A percentile compares a stretch with the other conserved stretches of the same genome.
phyloP scores from a whole-genome alignment of 2,329 filamentous ascomycete species.

The Sporothrix humicola region DNA sequence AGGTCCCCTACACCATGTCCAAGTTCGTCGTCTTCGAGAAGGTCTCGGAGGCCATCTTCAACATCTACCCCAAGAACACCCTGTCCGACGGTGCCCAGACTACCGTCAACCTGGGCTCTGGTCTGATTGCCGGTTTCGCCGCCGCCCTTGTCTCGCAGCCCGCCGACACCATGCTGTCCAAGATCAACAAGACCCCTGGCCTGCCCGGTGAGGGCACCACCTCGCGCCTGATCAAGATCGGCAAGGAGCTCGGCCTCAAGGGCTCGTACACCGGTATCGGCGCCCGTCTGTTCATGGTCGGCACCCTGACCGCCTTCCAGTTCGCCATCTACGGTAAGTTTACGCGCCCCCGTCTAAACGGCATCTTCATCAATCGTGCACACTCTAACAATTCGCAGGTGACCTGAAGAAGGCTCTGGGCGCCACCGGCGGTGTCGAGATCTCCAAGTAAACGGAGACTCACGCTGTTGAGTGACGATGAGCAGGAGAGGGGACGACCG shows the following conservation, averaged over 20 bases:
- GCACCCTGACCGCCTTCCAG: conserved; percentile 73
- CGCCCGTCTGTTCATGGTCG: conserved; percentile 62
- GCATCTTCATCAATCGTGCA: too few relatives aligned
- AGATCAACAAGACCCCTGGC: conserved; percentile 90
- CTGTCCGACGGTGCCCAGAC: conserved; percentile 71
- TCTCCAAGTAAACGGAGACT: conserved; percentile 52
- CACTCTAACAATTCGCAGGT: conserved; percentile 34
- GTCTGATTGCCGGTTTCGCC: conserved; percentile 69
- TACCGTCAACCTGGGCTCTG: conserved; percentile 64
- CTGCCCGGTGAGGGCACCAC: conserved; percentile 78
- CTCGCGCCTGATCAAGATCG: conserved; percentile 79
- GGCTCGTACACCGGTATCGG: conserved; percentile 78
- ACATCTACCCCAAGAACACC: conserved; percentile 67
- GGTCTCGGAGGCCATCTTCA: conserved; percentile 72
- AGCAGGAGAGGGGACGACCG: conserved; percentile 4
- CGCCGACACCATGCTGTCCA: conserved; percentile 83
- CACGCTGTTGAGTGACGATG: background rate
- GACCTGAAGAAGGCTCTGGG: conserved; percentile 72
- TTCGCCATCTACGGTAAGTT: conserved; percentile 76
- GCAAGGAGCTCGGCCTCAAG: conserved; percentile 74
- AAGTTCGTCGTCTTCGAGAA: conserved; percentile 90
- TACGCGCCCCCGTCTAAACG: conserved; percentile 8
- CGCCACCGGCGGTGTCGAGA: conserved; percentile 78
- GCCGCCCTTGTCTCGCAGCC: conserved; percentile 82
- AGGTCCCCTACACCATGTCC: conserved; percentile 86